Percentiles rank a stretch among this genome's conserved stretches.
These are phyloP conservation scores for Alternaria sp. DNA, from an alignment of 2,329 filamentous ascomycete genomes.

Conservation along the genomic window DNA sequence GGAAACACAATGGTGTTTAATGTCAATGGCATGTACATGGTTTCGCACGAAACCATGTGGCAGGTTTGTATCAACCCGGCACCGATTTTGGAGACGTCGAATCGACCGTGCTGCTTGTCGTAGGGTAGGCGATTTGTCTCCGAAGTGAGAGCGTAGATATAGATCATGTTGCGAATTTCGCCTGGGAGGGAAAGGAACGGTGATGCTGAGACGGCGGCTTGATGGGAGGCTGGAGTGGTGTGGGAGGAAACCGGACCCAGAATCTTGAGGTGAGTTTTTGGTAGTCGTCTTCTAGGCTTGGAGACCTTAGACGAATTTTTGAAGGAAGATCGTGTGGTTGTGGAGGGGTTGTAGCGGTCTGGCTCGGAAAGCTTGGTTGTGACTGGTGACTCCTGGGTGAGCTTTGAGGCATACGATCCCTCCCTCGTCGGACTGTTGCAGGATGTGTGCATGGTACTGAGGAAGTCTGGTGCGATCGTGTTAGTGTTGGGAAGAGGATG, in stretches of 20 bases:
- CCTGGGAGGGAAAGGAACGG: constrained; percentile 16
- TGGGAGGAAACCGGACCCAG: not conserved
- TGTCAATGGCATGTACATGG: constrained; percentile 12
- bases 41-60: constrained; percentile 18
- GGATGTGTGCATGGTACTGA: not conserved
- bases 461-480: not conserved
- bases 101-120: constrained; percentile 4
- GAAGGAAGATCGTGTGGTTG: not conserved
- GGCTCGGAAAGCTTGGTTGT: not conserved
- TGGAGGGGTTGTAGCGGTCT: not conserved
- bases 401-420: not conserved
- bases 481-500: not conserved
- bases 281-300: not conserved
- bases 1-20: constrained; percentile 16
- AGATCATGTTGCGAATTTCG: constrained; percentile 22
- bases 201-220: not conserved
- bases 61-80: constrained; percentile 20
- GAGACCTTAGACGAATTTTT: not conserved
- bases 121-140: constrained; percentile 5
- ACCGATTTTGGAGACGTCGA: constrained; percentile 17
- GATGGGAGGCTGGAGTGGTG: not conserved
- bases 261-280: constrained; percentile 7
- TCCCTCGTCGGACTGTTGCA: not conserved
- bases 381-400: not conserved
- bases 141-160: constrained; percentile 12